Evolutionary conservation across 2,329 filamentous ascomycete species (phyloP).

Genomic region (Chalara sp.): DNA sequence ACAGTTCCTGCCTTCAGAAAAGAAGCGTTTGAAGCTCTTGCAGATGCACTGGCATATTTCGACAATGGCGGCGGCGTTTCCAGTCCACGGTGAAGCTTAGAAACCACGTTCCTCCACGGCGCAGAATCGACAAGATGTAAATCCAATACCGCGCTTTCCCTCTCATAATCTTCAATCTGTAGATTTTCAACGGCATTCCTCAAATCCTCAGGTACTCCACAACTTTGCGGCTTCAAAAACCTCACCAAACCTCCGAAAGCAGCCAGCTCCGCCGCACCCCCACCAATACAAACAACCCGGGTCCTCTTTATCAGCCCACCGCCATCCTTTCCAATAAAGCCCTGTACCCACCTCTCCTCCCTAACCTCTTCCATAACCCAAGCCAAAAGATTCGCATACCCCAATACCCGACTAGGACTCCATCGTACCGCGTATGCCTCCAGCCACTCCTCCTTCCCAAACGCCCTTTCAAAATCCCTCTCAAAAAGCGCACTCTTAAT

Average conservation of each 20-base stretch:
- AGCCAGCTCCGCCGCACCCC: conserved; percentile 57
- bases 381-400: conserved; percentile 56
- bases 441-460: conserved; percentile 63
- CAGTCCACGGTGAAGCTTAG: conserved; percentile 49
- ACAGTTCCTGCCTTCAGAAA: conserved; percentile 37
- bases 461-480: conserved; percentile 76
- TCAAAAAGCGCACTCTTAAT: conserved; percentile 83
- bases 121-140: conserved; percentile 75
- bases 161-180: neutral
- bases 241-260: conserved; percentile 50
- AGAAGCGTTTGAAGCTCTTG: conserved; percentile 36
- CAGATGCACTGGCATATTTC: conserved; percentile 44
- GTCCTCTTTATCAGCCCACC: neutral
- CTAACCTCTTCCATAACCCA: neutral
- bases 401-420: conserved; percentile 80
- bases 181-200: neutral
- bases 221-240: conserved; percentile 21
- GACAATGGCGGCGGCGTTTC: conserved; percentile 43
- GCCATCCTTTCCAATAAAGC: neutral
- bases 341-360: neutral
- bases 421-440: conserved; percentile 83
- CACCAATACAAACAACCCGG: conserved; percentile 21
- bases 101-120: conserved; percentile 62
- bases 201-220: neutral
- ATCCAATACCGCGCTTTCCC: conserved; percentile 11